Evolutionary conservation across 768 basidiomycete genomes (phyloP).

Genomic region (Trichaptum fuscoviolaceum): DNA sequence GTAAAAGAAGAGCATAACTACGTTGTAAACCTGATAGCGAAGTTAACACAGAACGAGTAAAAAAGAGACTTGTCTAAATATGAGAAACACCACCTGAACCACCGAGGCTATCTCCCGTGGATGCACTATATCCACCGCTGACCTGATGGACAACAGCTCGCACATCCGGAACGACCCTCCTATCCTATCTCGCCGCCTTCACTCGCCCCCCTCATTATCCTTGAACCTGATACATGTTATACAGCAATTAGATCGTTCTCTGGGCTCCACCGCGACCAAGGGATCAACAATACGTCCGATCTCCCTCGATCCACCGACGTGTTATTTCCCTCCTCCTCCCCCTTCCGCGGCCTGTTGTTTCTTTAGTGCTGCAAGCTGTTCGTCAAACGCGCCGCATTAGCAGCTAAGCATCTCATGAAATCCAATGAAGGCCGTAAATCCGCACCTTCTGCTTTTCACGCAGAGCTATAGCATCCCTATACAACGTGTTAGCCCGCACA

Average conservation of each 20-base stretch:
- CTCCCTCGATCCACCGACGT: not conserved
- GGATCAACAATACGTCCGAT: not conserved
- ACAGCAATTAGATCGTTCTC: not conserved
- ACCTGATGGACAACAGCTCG: not conserved
- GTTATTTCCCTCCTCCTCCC: constrained; percentile 3
- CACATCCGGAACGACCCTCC: not conserved
- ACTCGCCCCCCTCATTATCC: constrained; percentile 4
- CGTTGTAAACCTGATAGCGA: not conserved
- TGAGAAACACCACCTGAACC: not conserved
- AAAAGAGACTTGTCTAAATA: not conserved
- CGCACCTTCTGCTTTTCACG: constrained; percentile 14
- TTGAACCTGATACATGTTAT: constrained; percentile 3
- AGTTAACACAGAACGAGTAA: not conserved
- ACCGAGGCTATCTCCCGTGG: not conserved
- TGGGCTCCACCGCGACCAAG: not conserved
- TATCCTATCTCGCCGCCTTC: not conserved
- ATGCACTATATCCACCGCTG: not conserved
- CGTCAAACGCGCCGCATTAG: not conserved
- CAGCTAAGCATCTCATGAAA: not conserved
- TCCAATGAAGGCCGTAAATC: not conserved
- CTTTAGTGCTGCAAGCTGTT: not conserved
- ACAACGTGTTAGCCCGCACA: not conserved
- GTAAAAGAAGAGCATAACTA: not conserved
- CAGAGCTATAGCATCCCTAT: constrained; percentile 14
- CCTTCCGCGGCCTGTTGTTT: not conserved